Conservation (phyloP, 2,329 filamentous ascomycete genomes). For the Botryotinia narcissicola region DNA sequence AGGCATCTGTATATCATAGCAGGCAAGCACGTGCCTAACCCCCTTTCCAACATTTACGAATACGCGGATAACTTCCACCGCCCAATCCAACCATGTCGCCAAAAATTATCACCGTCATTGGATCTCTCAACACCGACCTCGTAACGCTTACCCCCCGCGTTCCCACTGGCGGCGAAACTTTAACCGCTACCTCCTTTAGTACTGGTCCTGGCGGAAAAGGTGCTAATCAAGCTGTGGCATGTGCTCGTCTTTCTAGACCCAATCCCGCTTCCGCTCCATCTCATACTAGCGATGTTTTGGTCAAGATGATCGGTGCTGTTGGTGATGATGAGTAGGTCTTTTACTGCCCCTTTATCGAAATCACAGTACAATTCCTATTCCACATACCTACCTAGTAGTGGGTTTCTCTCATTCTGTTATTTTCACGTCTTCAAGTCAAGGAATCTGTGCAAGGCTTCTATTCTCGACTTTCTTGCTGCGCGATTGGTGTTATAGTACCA, state of each 20-base stretch:
- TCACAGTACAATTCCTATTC: neutral
- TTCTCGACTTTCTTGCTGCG: too few species aligned
- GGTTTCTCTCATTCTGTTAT: neutral
- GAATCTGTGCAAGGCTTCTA: neutral
- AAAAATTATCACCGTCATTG: slow-evolving; percentile 71
- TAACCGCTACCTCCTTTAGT: slow-evolving; percentile 74
- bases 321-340: slow-evolving; percentile 42
- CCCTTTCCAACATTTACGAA: slow-evolving; percentile 6
- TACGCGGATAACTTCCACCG: slow-evolving; percentile 3
- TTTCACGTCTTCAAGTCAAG: neutral
- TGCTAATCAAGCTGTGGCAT: slow-evolving; percentile 91
- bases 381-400: neutral
- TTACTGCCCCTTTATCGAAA: neutral
- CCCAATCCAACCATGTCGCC: slow-evolving; percentile 25
- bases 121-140: slow-evolving; percentile 92
- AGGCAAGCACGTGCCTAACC: slow-evolving; percentile 16
- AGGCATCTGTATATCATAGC: slow-evolving; percentile 10
- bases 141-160: slow-evolving; percentile 84
- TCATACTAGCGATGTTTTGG: slow-evolving; percentile 39
- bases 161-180: slow-evolving; percentile 80
- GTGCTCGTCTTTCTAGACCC: slow-evolving; percentile 72
- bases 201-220: slow-evolving; percentile 90
- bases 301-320: slow-evolving; percentile 73
- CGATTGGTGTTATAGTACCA: neutral
- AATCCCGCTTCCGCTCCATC: slow-evolving; percentile 36